Evolutionary conservation across 1,284 basidiomycete species (phyloP).

Genomic region (Sanghuangporus weigelae): DNA sequence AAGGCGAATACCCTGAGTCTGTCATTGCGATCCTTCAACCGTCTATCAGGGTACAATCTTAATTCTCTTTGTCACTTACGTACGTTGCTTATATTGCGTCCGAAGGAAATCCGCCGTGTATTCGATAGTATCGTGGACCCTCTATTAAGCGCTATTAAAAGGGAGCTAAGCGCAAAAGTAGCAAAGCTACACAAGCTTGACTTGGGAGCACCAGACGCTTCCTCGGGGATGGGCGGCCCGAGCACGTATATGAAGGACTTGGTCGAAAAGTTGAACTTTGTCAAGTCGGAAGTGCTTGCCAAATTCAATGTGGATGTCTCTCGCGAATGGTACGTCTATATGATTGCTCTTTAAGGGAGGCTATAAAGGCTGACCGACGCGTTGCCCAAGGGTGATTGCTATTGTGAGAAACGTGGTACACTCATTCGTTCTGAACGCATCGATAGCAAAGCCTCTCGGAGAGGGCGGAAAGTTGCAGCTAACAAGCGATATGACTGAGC

Average conservation of each 20-base stretch:
- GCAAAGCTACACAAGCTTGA: constrained; percentile 80
- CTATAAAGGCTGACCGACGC: not conserved
- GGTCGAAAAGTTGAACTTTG: constrained; percentile 76
- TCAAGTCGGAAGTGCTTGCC: constrained; percentile 71
- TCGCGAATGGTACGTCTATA: constrained; percentile 60
- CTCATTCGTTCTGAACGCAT: constrained; percentile 85
- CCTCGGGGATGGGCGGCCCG: constrained; percentile 60
- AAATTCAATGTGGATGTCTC: constrained; percentile 65
- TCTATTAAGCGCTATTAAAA: constrained; percentile 66
- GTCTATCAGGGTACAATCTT: constrained; percentile 48
- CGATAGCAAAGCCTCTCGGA: constrained; percentile 80
- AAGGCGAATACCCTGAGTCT: constrained; percentile 63
- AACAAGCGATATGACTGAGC: constrained; percentile 91
- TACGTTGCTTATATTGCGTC: not conserved
- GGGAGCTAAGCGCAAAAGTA: constrained; percentile 75
- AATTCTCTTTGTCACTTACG: not conserved
- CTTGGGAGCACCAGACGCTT: constrained; percentile 59
- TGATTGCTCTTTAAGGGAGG: constrained; percentile 2
- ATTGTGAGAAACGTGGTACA: constrained; percentile 75
- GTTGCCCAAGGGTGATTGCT: constrained; percentile 47
- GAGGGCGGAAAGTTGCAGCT: constrained; percentile 90
- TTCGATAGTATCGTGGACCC: constrained; percentile 68
- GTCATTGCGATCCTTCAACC: constrained; percentile 59
- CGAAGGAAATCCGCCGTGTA: constrained; percentile 50
- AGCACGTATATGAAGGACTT: constrained; percentile 89